Evolutionary conservation across 345 rosid genomes (phyloP).

Genomic region (Alliaria petiolata): DNA sequence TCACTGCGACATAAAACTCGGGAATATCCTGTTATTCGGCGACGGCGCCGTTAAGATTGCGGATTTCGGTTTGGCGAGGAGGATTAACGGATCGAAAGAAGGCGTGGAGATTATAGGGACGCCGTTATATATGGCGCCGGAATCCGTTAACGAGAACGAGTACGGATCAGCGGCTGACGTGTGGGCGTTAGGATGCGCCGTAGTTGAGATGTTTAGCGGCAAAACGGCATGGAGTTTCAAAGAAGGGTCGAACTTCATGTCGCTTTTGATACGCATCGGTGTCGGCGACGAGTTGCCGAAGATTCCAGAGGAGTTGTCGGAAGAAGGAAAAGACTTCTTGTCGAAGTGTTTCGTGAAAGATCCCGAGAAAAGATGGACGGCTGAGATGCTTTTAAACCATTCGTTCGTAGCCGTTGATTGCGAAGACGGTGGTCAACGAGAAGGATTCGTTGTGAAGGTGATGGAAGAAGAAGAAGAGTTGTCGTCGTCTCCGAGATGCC

Average conservation of each 20-base stretch:
- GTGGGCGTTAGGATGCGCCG: slow-evolving; percentile 86
- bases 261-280: slow-evolving; percentile 54
- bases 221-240: slow-evolving; percentile 54
- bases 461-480: background rate
- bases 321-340: slow-evolving; percentile 69
- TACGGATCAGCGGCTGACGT: slow-evolving; percentile 65
- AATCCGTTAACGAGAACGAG: slow-evolving; percentile 51
- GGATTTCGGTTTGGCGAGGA: slow-evolving; percentile 73
- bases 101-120: slow-evolving; percentile 58
- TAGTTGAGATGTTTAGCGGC: slow-evolving; percentile 74
- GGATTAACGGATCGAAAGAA: slow-evolving; percentile 4
- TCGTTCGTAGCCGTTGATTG: slow-evolving; percentile 46
- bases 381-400: slow-evolving; percentile 72
- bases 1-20: slow-evolving; percentile 67
- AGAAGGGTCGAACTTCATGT: slow-evolving; percentile 27
- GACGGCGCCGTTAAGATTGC: slow-evolving; percentile 49
- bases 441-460: background rate
- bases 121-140: slow-evolving; percentile 75
- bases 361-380: slow-evolving; percentile 61
- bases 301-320: slow-evolving; percentile 52
- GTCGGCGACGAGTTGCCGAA: slow-evolving; percentile 48
- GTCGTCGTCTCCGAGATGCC: slow-evolving; percentile 40
- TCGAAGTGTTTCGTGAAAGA: slow-evolving; percentile 54
- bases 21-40: slow-evolving; percentile 50
- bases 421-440: background rate